Conservation (phyloP, 2,329 filamentous ascomycete species). For the Aulographum hederae region DNA sequence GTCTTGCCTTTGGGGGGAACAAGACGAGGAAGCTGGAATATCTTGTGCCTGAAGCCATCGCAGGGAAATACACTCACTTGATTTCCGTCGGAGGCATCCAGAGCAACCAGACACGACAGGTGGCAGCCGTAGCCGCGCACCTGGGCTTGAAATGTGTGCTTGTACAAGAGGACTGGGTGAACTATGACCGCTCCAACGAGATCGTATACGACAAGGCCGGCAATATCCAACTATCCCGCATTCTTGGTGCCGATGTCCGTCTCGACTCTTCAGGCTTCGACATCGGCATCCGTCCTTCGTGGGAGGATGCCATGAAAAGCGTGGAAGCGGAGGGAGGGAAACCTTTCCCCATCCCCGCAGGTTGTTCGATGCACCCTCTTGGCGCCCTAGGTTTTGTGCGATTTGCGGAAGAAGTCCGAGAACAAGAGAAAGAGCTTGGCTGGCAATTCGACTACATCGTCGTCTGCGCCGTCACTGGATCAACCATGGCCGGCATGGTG, state of each 20-base stretch:
- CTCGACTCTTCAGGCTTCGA: constrained; percentile 42
- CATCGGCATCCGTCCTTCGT: constrained; percentile 40
- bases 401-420: constrained; percentile 48
- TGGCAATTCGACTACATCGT: constrained; percentile 48
- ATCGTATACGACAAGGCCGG: constrained; percentile 42
- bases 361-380: constrained; percentile 49
- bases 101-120: constrained; percentile 51
- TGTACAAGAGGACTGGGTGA: constrained; percentile 53
- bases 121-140: constrained; percentile 42
- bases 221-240: constrained; percentile 50
- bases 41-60: constrained; percentile 42
- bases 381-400: constrained; percentile 51
- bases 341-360: constrained; percentile 54
- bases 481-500: constrained; percentile 53
- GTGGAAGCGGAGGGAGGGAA: constrained; percentile 32
- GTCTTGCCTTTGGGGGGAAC: constrained; percentile 49
- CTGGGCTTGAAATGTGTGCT: constrained; percentile 37
- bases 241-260: constrained; percentile 48
- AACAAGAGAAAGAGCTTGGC: constrained; percentile 41
- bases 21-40: constrained; percentile 56
- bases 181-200: constrained; percentile 37
- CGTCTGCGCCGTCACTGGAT: constrained; percentile 54
- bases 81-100: constrained; percentile 51
- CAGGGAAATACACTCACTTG: constrained; percentile 39
- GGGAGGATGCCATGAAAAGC: constrained; percentile 34